Percentiles rank a stretch among this genome's conserved stretches.
Evolutionary conservation across 208 protist genomes (phyloP).

Genomic region (Balamuthia mandrillaris): DNA sequence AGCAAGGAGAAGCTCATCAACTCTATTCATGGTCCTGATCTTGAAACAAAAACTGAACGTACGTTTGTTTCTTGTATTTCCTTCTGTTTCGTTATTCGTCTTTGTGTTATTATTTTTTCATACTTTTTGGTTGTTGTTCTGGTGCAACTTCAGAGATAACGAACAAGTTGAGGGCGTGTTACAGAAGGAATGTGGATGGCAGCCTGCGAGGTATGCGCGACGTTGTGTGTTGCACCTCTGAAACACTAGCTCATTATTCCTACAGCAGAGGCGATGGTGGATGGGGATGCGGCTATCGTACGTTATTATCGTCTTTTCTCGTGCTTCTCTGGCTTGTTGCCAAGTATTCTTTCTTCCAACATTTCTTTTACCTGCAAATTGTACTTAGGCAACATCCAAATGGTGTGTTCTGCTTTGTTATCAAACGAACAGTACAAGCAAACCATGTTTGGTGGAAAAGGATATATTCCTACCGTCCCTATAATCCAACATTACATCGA

Average conservation of each 20-base stretch:
- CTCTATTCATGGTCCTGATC: conserved; percentile 1
- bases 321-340: not conserved
- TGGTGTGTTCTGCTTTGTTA: conserved; percentile 28
- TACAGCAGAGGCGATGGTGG: conserved; percentile 34
- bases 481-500: conserved; percentile 31
- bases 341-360: not conserved
- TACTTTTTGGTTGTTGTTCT: not conserved
- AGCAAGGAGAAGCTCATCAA: conserved; percentile 29
- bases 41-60: conserved; percentile 8
- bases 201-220: conserved; percentile 22
- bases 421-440: conserved; percentile 17
- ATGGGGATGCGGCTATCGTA: conserved; percentile 9
- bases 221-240: conserved; percentile 27
- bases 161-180: not conserved
- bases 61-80: not conserved
- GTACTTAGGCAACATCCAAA: conserved; percentile 18
- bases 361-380: not conserved
- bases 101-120: not conserved
- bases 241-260: not conserved
- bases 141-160: not conserved
- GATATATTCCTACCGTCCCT: conserved; percentile 25
- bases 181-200: not conserved
- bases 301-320: not conserved
- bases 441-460: conserved; percentile 14
- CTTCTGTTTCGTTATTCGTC: not conserved